Evolutionary conservation across 495 filamentous ascomycete species (phyloP).

Genomic region (Staphylotrichum longicolle): DNA sequence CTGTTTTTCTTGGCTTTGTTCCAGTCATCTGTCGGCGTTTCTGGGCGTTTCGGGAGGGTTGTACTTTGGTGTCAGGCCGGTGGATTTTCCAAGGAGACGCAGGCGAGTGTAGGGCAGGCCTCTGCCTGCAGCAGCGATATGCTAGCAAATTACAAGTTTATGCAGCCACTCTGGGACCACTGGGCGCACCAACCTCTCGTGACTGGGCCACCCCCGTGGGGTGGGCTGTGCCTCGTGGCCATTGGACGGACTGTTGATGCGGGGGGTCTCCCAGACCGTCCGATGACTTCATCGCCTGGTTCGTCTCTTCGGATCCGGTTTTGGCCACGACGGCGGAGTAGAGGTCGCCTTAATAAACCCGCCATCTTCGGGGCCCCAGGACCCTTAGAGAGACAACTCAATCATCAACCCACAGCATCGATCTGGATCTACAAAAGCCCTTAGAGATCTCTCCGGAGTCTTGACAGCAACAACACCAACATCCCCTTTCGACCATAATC

Average conservation of each 20-base stretch:
- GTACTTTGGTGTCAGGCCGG: neutral
- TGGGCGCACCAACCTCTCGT: neutral
- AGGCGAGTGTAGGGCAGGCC: neutral
- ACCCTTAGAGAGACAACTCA: conserved; percentile 7
- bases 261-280: neutral
- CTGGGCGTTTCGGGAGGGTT: neutral
- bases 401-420: neutral
- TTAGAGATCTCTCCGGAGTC: neutral
- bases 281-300: conserved; percentile 31
- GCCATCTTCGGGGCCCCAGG: conserved; percentile 10
- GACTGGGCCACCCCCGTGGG: neutral
- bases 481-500: neutral
- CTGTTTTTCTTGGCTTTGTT: neutral
- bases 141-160: conserved; percentile 7
- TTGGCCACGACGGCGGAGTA: conserved; percentile 12
- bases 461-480: no score
- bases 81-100: neutral
- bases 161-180: conserved; percentile 15
- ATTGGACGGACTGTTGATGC: conserved; percentile 4
- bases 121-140: neutral
- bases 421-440: conserved; percentile 7
- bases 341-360: conserved; percentile 25
- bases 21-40: no score
- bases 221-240: conserved; percentile 6
- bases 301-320: conserved; percentile 24